Conservation (phyloP, 116 monocot genomes). For the Cymodocea nodosa region DNA sequence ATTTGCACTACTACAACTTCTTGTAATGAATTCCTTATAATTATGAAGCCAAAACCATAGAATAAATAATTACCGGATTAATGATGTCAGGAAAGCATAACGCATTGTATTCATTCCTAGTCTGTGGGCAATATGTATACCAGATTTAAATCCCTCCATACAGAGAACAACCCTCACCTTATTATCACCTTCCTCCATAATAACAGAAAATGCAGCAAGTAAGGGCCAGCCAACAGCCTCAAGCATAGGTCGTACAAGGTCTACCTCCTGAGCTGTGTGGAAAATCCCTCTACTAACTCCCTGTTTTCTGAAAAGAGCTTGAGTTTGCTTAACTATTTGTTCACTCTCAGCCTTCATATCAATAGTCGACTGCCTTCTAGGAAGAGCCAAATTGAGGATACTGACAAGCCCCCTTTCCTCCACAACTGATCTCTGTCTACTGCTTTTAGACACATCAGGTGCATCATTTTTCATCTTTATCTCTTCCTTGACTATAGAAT, state of each 20-base stretch:
- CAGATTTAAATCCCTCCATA: constrained; percentile 92
- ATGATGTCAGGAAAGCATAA: constrained; percentile 92
- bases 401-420: constrained; percentile 76
- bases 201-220: constrained; percentile 93
- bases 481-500: constrained; percentile 84
- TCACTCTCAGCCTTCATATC: constrained; percentile 85
- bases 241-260: constrained; percentile 95
- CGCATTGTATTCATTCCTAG: constrained; percentile 99
- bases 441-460: constrained; percentile 30
- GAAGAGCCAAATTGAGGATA: constrained; percentile 92
- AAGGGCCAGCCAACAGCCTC: constrained; percentile 99
- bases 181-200: constrained; percentile 92
- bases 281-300: constrained; percentile 75
- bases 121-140: constrained; percentile 76
- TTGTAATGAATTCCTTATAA: background rate
- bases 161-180: constrained; percentile 79
- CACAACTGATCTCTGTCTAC: constrained; percentile 41
- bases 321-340: constrained; percentile 67
- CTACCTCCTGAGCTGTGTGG: constrained; percentile 72
- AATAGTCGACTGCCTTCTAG: constrained; percentile 43
- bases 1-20: background rate
- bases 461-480: constrained; percentile 82
- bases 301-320: constrained; percentile 66
- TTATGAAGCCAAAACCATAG: background rate
- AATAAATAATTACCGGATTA: constrained; percentile 51